phyloP scores from a whole-genome alignment of 2,329 filamentous ascomycete species.

The Triangularia verruculosa region DNA sequence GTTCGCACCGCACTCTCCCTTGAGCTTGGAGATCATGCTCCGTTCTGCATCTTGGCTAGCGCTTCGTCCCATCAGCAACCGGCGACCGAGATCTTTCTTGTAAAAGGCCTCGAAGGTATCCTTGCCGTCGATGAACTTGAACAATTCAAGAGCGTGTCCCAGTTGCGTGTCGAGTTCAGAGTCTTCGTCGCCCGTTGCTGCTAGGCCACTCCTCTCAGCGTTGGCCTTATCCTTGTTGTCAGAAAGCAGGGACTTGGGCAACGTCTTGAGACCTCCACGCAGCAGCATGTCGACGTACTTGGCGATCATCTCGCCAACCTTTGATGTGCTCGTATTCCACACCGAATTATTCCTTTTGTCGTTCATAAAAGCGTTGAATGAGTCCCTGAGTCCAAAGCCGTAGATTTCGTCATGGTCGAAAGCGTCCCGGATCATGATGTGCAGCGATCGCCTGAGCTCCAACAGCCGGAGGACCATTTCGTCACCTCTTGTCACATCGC shows the following conservation, averaged over 20 bases:
- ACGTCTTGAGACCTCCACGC: conserved; percentile 79
- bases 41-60: conserved; percentile 93
- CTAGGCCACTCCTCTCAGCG: conserved; percentile 60
- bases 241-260: conserved; percentile 66
- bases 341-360: conserved; percentile 70
- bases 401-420: conserved; percentile 78
- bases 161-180: conserved; percentile 87
- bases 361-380: conserved; percentile 91
- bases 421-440: conserved; percentile 70
- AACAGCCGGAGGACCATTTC: conserved; percentile 85
- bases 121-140: conserved; percentile 95
- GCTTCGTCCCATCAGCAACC: conserved; percentile 86
- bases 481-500: conserved; percentile 72
- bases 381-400: conserved; percentile 73
- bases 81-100: conserved; percentile 90
- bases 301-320: conserved; percentile 97
- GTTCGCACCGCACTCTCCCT: conserved; percentile 86
- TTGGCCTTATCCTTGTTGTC: conserved; percentile 56
- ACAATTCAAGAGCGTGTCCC: conserved; percentile 88
- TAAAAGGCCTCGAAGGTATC: conserved; percentile 99
- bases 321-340: conserved; percentile 81
- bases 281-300: conserved; percentile 92
- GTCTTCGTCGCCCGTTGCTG: conserved; percentile 79
- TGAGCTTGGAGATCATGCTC: conserved; percentile 89
- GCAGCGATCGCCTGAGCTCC: conserved; percentile 74